Percentiles rank a stretch among this genome's conserved stretches.
These are phyloP conservation scores for Artemisia tridentata DNA, from an alignment of 129 eudicot genomes.

Conservation along the genomic window DNA sequence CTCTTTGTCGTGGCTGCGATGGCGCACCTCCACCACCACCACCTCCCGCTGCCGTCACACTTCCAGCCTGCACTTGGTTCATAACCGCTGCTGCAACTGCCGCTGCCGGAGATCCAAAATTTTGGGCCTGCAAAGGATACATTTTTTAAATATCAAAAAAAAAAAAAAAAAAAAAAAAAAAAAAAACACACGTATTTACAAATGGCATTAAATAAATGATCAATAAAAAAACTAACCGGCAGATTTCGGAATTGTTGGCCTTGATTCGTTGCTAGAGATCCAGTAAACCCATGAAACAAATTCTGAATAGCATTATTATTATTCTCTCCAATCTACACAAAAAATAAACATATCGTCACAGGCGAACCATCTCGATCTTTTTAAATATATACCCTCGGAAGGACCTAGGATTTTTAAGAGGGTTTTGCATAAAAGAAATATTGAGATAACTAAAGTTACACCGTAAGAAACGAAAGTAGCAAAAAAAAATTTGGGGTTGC, in stretches of 20 bases:
- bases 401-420: no score
- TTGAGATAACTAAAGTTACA: no score
- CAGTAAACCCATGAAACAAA: slow-evolving; percentile 62
- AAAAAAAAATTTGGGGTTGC: no score
- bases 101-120: slow-evolving; percentile 41
- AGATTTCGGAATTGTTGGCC: slow-evolving; percentile 53
- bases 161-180: no score
- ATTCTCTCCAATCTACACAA: slow-evolving; percentile 47
- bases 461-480: no score
- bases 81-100: slow-evolving; percentile 34
- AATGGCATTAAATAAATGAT: no score
- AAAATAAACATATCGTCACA: no score
- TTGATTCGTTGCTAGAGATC: slow-evolving; percentile 52
- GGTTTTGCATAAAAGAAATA: no score
- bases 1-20: slow-evolving; percentile 78
- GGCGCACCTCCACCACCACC: slow-evolving; percentile 45
- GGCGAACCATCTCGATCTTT: no score
- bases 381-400: no score
- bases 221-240: slow-evolving; percentile 24
- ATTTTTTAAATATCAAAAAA: no score
- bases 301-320: slow-evolving; percentile 58
- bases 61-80: slow-evolving; percentile 37
- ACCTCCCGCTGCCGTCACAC: slow-evolving; percentile 37
- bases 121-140: slow-evolving; percentile 25
- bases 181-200: no score